phyloP scores from a whole-genome alignment of 345 rosid species.

The Boechera stricta region DNA sequence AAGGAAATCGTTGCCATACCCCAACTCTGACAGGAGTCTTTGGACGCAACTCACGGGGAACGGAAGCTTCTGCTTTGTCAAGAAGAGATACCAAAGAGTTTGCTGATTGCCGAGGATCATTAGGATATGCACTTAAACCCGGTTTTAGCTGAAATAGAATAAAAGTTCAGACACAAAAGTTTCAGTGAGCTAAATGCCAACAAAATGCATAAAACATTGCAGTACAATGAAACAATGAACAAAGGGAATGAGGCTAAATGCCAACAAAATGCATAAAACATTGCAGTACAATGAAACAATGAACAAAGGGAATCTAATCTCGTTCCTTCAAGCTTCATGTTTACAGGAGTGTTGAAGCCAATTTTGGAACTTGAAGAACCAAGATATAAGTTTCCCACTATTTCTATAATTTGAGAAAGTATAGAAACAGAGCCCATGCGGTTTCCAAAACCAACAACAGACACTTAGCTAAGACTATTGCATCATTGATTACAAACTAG shows the following conservation, averaged over 20 bases:
- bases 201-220: neutral
- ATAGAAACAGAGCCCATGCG: neutral
- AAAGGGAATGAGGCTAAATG: neutral
- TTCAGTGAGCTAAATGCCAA: neutral
- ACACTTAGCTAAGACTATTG: slow-evolving; percentile 9
- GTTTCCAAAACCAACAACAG: slow-evolving; percentile 1
- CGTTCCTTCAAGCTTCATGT: neutral
- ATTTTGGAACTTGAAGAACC: neutral
- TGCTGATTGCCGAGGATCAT: slow-evolving; percentile 75
- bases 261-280: neutral
- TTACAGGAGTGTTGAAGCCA: neutral
- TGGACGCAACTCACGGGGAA: slow-evolving; percentile 71
- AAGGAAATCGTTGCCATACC: slow-evolving; percentile 55
- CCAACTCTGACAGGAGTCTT: slow-evolving; percentile 97
- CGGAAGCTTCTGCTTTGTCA: slow-evolving; percentile 79
- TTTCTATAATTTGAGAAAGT: neutral
- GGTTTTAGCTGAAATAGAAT: slow-evolving; percentile 61
- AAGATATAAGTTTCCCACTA: neutral
- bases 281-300: slow-evolving; percentile 1
- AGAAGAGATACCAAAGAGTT: slow-evolving; percentile 72
- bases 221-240: neutral
- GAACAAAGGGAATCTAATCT: neutral
- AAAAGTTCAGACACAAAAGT: slow-evolving; percentile 14
- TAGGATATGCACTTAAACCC: slow-evolving; percentile 85
- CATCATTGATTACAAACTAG: slow-evolving; percentile 1